These are phyloP conservation scores for Craterostigma plantagineum DNA, from an alignment of 257 asterid genomes.

Conservation along the genomic window DNA sequence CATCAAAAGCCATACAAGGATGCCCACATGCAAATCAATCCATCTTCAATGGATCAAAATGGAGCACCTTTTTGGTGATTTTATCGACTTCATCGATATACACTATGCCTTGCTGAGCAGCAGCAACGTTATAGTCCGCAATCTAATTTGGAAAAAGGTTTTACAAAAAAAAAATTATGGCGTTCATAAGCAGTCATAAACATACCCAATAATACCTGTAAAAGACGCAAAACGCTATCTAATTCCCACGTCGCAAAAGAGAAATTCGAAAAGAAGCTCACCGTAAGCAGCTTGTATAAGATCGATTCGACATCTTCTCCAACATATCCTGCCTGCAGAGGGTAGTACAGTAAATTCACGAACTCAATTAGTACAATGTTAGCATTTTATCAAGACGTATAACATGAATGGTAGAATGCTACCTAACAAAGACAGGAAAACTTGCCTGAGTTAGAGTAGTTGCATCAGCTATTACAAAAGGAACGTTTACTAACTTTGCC, in stretches of 20 bases:
- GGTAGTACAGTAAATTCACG: neutral
- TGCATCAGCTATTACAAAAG: slow-evolving; percentile 97
- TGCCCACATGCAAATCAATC: too few species aligned
- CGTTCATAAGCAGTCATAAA: too few species aligned
- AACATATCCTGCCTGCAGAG: slow-evolving; percentile 93
- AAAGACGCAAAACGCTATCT: neutral
- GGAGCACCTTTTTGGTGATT: slow-evolving; percentile 76
- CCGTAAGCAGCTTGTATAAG: slow-evolving; percentile 82
- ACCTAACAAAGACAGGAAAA: neutral
- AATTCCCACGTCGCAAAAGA: neutral
- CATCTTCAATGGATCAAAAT: slow-evolving; percentile 2
- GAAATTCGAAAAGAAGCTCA: slow-evolving; percentile 10
- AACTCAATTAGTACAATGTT: neutral
- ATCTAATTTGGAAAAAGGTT: slow-evolving; percentile 37
- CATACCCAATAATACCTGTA: too few species aligned
- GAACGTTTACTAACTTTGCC: slow-evolving; percentile 95
- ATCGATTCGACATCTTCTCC: slow-evolving; percentile 99
- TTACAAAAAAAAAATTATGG: too few species aligned
- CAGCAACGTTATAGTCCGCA: slow-evolving; percentile 87
- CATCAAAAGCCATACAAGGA: slow-evolving; percentile 3
- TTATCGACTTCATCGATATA: slow-evolving; percentile 98
- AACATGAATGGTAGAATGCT: neutral
- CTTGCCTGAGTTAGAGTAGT: slow-evolving; percentile 97
- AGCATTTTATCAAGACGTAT: neutral
- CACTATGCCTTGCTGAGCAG: slow-evolving; percentile 98